A percentile compares a stretch with the other conserved stretches of the same genome.
These are phyloP conservation scores for Suillus cothurnatus DNA, from an alignment of 768 basidiomycete genomes.

Conservation along the genomic window DNA sequence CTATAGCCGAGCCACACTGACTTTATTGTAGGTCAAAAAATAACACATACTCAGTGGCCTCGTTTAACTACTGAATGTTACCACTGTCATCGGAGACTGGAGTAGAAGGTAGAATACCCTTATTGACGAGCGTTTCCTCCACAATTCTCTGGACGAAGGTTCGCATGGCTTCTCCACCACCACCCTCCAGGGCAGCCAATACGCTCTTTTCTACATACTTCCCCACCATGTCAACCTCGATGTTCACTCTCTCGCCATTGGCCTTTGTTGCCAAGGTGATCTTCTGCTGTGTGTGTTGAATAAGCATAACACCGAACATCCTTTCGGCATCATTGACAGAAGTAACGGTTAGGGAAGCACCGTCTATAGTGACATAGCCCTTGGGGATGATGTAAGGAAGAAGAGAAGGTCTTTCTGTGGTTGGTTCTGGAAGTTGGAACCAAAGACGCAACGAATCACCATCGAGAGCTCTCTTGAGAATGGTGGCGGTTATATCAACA, in stretches of 20 bases:
- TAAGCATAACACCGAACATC: constrained; percentile 91
- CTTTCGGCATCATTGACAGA: constrained; percentile 62
- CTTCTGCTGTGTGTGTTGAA: constrained; percentile 89
- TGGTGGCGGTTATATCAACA: constrained; percentile 85
- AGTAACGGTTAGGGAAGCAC: constrained; percentile 90
- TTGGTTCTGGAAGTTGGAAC: constrained; percentile 73
- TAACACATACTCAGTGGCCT: not conserved
- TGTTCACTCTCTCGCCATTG: constrained; percentile 83
- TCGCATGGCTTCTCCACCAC: constrained; percentile 48
- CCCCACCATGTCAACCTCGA: constrained; percentile 95
- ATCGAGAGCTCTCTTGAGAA: constrained; percentile 66
- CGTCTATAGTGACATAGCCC: constrained; percentile 94
- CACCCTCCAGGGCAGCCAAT: constrained; percentile 60
- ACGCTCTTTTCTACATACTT: constrained; percentile 92
- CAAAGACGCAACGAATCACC: constrained; percentile 87
- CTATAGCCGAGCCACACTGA: not conserved
- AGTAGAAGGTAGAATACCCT: constrained; percentile 41
- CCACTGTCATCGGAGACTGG: not conserved
- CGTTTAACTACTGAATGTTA: not conserved
- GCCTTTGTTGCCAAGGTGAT: constrained; percentile 78
- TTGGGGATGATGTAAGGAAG: constrained; percentile 88
- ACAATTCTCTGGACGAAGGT: constrained; percentile 60
- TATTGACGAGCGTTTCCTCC: constrained; percentile 51
- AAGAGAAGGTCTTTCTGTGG: constrained; percentile 59
- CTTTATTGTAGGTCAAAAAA: not conserved